Evolutionary conservation across 2,329 filamentous ascomycete species (phyloP), one percentile per base, ranked within the genome.

Genomic region (Phaeoacremonium minimum): DNA sequence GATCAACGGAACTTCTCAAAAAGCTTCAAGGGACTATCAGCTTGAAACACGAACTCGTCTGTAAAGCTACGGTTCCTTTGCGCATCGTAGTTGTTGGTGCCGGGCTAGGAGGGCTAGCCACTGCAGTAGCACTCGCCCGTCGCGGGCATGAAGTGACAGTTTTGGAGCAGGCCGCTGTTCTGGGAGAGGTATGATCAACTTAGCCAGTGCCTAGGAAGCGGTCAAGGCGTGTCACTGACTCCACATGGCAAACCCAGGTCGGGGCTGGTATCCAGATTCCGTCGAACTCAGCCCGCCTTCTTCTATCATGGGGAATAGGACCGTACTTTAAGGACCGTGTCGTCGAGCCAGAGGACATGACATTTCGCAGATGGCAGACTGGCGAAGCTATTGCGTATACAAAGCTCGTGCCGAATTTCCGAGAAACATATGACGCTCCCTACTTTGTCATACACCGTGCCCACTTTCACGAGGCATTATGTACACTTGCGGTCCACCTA

Each of bases 131-230:
- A 4, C 51, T 66, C 11, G 51, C 53, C 4, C 44, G 52, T 4
- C 46, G 47, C 15, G 64, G 64, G 4, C 61, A 66, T 38, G 30
- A 40, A n/a, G 60, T 69, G 13, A 56, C 47, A 0, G 53, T 68
- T 1, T 51, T 64, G 11, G 66, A 69, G 40, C 56, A 63, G 46
- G 62, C 66, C 1, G 32, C 48, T 0, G 40, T 50, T 5, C 51
- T 71, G 1, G 56, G 49, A 28, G 67, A 71, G 47, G 64, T 64
- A n/a, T n/a, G n/a, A n/a, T n/a, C n/a, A n/a, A n/a, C n/a, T n/a
- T n/a, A n/a, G n/a, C n/a, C n/a, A n/a, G n/a, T n/a, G n/a, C n/a
- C n/a, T n/a, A n/a, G n/a, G n/a, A n/a, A n/a, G n/a, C n/a, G n/a
- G n/a, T n/a, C n/a, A n/a, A n/a, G n/a, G n/a, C n/a, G n/a, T n/a